Evolutionary conservation across 1,139 yeast species (phyloP).

Genomic region (Pichia sp.): DNA sequence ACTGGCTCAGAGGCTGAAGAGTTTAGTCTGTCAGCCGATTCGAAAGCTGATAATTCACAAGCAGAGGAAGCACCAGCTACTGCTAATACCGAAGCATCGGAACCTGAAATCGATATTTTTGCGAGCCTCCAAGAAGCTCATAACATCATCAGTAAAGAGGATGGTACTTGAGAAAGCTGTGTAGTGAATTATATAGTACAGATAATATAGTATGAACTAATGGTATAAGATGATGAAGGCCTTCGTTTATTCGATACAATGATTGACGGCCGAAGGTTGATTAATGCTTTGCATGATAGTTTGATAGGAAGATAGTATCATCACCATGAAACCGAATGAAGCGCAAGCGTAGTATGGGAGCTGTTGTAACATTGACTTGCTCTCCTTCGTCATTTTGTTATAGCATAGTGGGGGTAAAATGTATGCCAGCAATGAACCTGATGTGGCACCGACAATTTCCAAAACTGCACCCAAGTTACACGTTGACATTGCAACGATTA

Average conservation of each 20-base stretch:
- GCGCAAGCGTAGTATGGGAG: slow-evolving; percentile 57
- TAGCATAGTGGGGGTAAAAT: slow-evolving; percentile 85
- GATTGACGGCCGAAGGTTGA: slow-evolving; percentile 32
- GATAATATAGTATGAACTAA: no score
- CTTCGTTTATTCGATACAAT: slow-evolving; percentile 32
- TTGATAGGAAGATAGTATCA: slow-evolving; percentile 72
- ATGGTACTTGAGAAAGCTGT: no score
- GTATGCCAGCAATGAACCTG: slow-evolving; percentile 90
- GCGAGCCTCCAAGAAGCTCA: slow-evolving; percentile 4
- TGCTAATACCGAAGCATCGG: background rate
- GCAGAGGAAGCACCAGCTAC: background rate
- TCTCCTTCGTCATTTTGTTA: slow-evolving; percentile 50
- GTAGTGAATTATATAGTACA: no score
- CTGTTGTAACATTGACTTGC: slow-evolving; percentile 36
- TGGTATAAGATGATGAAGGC: no score
- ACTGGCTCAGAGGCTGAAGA: no score
- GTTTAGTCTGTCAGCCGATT: no score
- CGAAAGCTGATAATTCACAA: no score
- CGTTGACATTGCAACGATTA: slow-evolving; percentile 71
- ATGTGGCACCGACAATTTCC: slow-evolving; percentile 87
- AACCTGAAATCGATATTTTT: slow-evolving; percentile 2
- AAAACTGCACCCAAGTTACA: slow-evolving; percentile 86
- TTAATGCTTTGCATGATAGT: slow-evolving; percentile 52
- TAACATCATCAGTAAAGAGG: background rate
- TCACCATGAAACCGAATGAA: slow-evolving; percentile 64